A percentile compares a stretch with the other conserved stretches of the same genome.
These are phyloP conservation scores for Dendryphion nanum DNA, from an alignment of 2,329 filamentous ascomycete species.

Conservation along the genomic window DNA sequence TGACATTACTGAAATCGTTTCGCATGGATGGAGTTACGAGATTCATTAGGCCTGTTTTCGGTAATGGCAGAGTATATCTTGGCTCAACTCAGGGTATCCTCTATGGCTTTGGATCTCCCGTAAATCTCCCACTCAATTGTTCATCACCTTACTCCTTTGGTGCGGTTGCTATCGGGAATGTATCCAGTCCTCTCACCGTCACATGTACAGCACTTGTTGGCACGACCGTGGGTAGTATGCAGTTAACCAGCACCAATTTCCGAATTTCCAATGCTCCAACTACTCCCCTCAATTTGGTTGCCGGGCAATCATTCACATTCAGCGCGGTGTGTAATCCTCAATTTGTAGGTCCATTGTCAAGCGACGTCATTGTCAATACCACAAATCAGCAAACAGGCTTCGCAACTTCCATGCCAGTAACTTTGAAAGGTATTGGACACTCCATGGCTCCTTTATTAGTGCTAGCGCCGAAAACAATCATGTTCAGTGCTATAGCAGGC, in stretches of 20 bases:
- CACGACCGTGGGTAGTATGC: slow-evolving; percentile 43
- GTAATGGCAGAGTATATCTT: slow-evolving; percentile 56
- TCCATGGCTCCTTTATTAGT: slow-evolving; percentile 48
- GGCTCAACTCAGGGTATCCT: slow-evolving; percentile 53
- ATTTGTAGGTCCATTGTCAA: slow-evolving; percentile 50
- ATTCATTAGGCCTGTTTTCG: slow-evolving; percentile 59
- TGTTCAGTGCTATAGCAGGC: slow-evolving; percentile 52
- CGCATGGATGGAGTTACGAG: slow-evolving; percentile 54
- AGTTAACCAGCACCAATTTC: slow-evolving; percentile 42
- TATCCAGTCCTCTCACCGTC: slow-evolving; percentile 35
- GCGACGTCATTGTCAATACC: slow-evolving; percentile 49
- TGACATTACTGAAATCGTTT: slow-evolving; percentile 53
- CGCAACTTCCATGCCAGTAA: slow-evolving; percentile 47
- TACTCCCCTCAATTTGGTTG: slow-evolving; percentile 32
- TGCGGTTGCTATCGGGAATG: slow-evolving; percentile 41
- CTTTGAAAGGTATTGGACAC: slow-evolving; percentile 50
- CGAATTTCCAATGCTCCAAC: slow-evolving; percentile 28
- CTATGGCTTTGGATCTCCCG: slow-evolving; percentile 57
- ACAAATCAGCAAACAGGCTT: slow-evolving; percentile 49
- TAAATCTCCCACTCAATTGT: slow-evolving; percentile 56
- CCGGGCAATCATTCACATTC: slow-evolving; percentile 45
- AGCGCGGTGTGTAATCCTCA: slow-evolving; percentile 47
- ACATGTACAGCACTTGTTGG: slow-evolving; percentile 51
- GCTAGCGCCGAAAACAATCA: slow-evolving; percentile 49
- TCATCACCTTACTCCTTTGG: slow-evolving; percentile 52